phyloP scores from a whole-genome alignment of 1,284 basidiomycete genomes.

The Pseudomicrostroma phylloplanum region DNA sequence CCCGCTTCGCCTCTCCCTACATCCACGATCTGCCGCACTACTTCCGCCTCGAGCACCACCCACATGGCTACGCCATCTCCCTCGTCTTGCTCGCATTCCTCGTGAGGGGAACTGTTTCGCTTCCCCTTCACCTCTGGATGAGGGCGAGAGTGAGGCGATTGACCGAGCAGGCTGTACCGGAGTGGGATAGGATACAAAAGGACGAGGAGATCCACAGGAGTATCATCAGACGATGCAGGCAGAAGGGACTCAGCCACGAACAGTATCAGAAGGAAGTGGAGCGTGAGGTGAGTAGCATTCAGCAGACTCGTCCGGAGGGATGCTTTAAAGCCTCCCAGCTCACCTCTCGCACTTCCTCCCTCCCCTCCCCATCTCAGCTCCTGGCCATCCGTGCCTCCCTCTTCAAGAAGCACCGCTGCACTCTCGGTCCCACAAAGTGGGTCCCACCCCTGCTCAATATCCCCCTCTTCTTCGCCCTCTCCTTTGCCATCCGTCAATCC shows the following conservation, averaged over 20 bases:
- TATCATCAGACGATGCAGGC: background rate
- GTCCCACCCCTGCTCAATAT: background rate
- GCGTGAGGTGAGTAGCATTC: background rate
- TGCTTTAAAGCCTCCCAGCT: too few species aligned
- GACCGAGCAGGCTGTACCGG: background rate
- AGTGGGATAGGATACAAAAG: background rate
- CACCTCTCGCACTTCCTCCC: too few species aligned
- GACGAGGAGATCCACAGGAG: background rate
- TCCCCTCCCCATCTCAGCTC: too few species aligned
- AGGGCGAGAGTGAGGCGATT: background rate
- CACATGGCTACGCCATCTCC: background rate
- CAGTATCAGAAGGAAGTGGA: background rate
- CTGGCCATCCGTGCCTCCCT: too few species aligned
- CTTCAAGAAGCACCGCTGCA: too few species aligned
- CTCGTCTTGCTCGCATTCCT: background rate
- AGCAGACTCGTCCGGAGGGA: too few species aligned
- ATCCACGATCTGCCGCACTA: slow-evolving; percentile 3
- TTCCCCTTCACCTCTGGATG: background rate
- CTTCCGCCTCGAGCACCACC: background rate
- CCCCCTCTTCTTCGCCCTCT: background rate
- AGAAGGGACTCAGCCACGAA: background rate
- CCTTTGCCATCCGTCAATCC: slow-evolving; percentile 5
- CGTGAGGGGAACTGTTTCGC: background rate
- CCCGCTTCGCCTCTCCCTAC: background rate
- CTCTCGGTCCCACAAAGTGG: too few species aligned